Base-by-base conservation (phyloP, 169 alveolate species). In the Plasmodium vivax region DNA sequence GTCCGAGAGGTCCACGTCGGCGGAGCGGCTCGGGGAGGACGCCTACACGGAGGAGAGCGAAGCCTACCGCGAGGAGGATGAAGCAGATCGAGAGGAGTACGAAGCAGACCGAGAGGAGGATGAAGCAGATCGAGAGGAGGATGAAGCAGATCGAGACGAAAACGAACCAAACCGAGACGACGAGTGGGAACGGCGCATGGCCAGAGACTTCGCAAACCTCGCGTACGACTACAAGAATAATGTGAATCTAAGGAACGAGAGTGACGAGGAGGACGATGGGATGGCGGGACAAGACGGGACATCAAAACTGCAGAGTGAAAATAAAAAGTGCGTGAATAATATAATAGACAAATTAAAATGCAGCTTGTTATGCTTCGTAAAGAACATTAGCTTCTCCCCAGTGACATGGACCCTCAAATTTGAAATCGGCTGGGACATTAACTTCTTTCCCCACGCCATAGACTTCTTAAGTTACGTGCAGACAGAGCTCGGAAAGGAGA, bases 381-480 rank as follows among this genome's bases (percentile, higher is more conserved):
- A 95, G 41, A 93, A 80, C 12, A 68, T 93, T 0, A 34, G 56
- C 32, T 88, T 93, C 56, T 93, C 96, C 12, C 96, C 93, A 9
- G 56, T 85, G 51, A 95, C 96, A 0, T 93, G 97, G 96, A 85
- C 90, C 0, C 23, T 95, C 41, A 92, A 85, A 45, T 85, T 93
- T 73, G 93, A 93, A 68, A 82, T 93, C 6, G 94, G 93, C n/a
- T 93, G 96, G 96, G 94, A 94, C 12, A 10, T 93, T 10, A 93
- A 94, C 32, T 82, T 87, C 41, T 94, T 94, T 27, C 96, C 96
- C 32, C 94, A 96, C 77, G 95, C 96, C 2, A 82, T 97, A 3
- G 96, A 97, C 47, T 87, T 97, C 43, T 83, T 96, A 83, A 96
- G 96, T 7, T 54, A 92, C 12, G 90, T 97, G 41, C 93, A 84